Evolutionary conservation across 176 grass and related monocot genomes (phyloP), one percentile per base, ranked within the genome.

Genomic region (Zea luxurians): DNA sequence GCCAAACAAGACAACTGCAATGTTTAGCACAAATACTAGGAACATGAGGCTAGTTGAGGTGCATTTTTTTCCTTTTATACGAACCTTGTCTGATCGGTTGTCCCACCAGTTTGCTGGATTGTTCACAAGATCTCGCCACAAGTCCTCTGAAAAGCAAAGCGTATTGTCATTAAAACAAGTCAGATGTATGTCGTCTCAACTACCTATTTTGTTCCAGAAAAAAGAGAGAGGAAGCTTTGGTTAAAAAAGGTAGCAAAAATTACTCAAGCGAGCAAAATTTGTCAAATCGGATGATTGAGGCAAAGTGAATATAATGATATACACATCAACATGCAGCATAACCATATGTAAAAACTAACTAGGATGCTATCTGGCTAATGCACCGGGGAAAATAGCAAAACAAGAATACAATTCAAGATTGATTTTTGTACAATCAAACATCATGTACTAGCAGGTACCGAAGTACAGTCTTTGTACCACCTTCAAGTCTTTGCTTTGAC

Each of bases 21-120:
- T 54, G 12, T 38, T 85, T 57, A 80, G 67, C 17, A 43, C 64
- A 74, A 48, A 84, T 44, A 48, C 27, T 36, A 2, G 38, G 4
- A 70, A 17, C 53, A 69, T 3, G 9, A 57, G 52, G 37, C 10
- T 27, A 55, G 40, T 80, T 15, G 72, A 75, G n/a, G 21, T 46
- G 44, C 27, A 27, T 0, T 27, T 64, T 68, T 68, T 2, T 5
- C 1, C 7, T 38, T 34, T 12, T 4, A 83, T 67, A 60, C 48
- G 21, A 61, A 82, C 90, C 88, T 93, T 99, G 0, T 79, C 79
- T 57, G 72, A 61, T 68, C 96, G 38, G 62, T 95, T 93, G 82
- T 99, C 96, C 91, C 88, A 95, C 92, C 96, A 99, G 43, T 85
- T 76, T 16, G 58, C 64, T 38, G 88, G 88, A 75, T 87, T 95